A percentile compares a stretch with the other conserved stretches of the same genome.
phyloP scores from a whole-genome alignment of 2,329 filamentous ascomycete genomes.

The Fusarium nelsonii region DNA sequence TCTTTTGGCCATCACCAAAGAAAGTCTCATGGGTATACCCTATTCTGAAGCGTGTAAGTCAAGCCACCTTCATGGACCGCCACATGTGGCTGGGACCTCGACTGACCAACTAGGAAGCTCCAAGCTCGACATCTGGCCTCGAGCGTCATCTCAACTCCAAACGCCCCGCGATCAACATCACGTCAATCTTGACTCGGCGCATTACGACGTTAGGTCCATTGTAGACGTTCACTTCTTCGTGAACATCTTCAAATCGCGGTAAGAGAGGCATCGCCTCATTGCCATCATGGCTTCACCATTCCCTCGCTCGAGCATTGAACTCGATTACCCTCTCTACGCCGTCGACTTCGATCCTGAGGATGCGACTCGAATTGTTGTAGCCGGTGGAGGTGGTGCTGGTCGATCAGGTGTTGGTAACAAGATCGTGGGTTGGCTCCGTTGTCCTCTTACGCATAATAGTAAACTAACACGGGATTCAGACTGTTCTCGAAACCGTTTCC shows the following conservation, averaged over 20 bases:
- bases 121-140: slow-evolving; percentile 47
- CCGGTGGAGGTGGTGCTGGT: slow-evolving; percentile 87
- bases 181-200: slow-evolving; percentile 14
- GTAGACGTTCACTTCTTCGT: neutral
- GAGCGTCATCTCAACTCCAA: slow-evolving; percentile 33
- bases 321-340: slow-evolving; percentile 87
- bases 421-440: slow-evolving; percentile 69
- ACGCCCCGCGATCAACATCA: slow-evolving; percentile 32
- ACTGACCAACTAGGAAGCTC: slow-evolving; percentile 42
- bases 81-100: slow-evolving; percentile 19
- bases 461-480: slow-evolving; percentile 59
- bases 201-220: slow-evolving; percentile 2
- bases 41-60: slow-evolving; percentile 46
- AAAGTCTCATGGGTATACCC: neutral
- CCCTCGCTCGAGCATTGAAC: slow-evolving; percentile 70
- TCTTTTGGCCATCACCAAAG: neutral
- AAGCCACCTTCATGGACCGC: slow-evolving; percentile 32
- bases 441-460: neutral
- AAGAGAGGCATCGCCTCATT: slow-evolving; percentile 34
- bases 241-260: too few relatives aligned
- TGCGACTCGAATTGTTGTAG: slow-evolving; percentile 80
- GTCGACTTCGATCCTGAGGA: slow-evolving; percentile 90
- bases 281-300: slow-evolving; percentile 56
- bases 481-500: slow-evolving; percentile 76
- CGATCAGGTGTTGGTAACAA: slow-evolving; percentile 87